phyloP scores from a whole-genome alignment of 495 filamentous ascomycete species.

The Sphaerosporella brunnea region DNA sequence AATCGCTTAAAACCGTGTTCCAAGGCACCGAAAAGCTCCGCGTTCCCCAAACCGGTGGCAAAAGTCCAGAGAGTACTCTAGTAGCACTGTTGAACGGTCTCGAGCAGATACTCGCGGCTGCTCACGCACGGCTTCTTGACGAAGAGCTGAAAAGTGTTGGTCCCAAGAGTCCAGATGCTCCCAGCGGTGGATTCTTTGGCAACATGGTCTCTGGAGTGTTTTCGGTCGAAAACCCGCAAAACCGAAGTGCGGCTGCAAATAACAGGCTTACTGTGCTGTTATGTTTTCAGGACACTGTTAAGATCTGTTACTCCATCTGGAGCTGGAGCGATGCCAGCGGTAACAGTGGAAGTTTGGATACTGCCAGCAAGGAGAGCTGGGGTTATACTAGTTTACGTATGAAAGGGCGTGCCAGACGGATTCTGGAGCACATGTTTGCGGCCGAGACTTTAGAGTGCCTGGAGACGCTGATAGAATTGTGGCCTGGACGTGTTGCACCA shows the following conservation, averaged over 20 bases:
- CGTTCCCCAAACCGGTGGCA: conserved; percentile 9
- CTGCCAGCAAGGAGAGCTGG: conserved; percentile 61
- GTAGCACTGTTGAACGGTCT: conserved; percentile 73
- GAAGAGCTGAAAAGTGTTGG: conserved; percentile 51
- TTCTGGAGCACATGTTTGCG: conserved; percentile 82
- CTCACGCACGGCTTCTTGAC: conserved; percentile 62
- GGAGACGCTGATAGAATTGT: conserved; percentile 73
- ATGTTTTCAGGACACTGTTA: conserved; percentile 91
- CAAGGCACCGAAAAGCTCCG: conserved; percentile 22
- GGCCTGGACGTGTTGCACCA: conserved; percentile 31
- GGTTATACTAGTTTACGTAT: conserved; percentile 74
- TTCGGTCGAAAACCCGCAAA: conserved; percentile 54
- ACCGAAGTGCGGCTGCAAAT: conserved; percentile 66
- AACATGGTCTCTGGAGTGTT: conserved; percentile 95
- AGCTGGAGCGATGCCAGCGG: conserved; percentile 50
- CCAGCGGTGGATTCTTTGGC: conserved; percentile 64
- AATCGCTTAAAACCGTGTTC: conserved; percentile 41
- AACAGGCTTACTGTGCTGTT: conserved; percentile 80
- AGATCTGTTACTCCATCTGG: conserved; percentile 85
- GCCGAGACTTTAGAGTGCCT: conserved; percentile 90
- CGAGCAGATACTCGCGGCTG: conserved; percentile 72
- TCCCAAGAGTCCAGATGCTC: conserved; percentile 66
- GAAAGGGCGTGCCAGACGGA: conserved; percentile 67
- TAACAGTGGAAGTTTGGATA: conserved; percentile 34
- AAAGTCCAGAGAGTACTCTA: conserved; percentile 45